Percentiles rank a stretch among this genome's conserved stretches.
Evolutionary conservation across 106 monocot species (phyloP).

Genomic region (Xerophyta viscosa): DNA sequence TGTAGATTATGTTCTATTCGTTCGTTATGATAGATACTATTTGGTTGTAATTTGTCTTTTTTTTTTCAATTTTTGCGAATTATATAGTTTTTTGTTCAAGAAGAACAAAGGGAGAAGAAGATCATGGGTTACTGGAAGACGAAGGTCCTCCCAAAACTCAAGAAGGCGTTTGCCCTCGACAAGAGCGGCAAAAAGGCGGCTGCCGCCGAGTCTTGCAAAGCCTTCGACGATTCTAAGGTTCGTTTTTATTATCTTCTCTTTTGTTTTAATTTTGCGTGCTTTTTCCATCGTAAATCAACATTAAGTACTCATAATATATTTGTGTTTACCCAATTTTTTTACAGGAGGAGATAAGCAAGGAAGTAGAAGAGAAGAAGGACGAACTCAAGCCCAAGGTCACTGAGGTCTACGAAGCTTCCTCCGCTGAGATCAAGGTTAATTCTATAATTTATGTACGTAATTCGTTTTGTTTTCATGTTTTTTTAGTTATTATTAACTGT

Average conservation of each 20-base stretch:
- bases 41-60: no score
- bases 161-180: conserved; percentile 39
- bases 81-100: neutral
- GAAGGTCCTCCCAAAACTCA: conserved; percentile 61
- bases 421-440: conserved; percentile 53
- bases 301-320: no score
- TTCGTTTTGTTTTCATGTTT: no score
- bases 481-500: no score
- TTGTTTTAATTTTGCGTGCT: neutral
- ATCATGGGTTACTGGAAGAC: conserved; percentile 65
- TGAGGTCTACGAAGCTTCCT: conserved; percentile 49
- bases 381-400: conserved; percentile 61
- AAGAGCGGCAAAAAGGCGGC: conserved; percentile 56
- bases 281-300: no score
- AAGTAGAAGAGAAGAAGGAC: conserved; percentile 53
- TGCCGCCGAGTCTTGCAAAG: conserved; percentile 36
- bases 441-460: no score
- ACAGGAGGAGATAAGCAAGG: conserved; percentile 52
- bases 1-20: no score
- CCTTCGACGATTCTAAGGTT: conserved; percentile 49
- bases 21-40: no score
- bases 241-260: neutral
- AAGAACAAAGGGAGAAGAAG: neutral
- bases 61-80: no score
- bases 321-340: no score